These are phyloP conservation scores for Colletotrichum sp. DNA, from an alignment of 2,329 filamentous ascomycete genomes.

Conservation along the genomic window DNA sequence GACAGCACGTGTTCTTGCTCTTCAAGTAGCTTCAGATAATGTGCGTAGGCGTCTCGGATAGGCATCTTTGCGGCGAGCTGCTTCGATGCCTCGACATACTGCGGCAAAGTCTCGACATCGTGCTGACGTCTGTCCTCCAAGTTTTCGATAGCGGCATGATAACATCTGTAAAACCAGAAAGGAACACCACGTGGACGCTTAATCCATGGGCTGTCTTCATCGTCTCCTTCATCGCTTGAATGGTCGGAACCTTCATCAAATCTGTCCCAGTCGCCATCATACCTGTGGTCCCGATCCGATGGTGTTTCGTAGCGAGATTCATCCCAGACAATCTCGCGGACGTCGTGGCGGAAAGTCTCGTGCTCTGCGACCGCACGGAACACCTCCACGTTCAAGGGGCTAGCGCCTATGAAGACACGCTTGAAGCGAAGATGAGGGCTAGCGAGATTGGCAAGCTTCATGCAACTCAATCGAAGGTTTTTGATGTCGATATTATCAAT, in stretches of 20 bases:
- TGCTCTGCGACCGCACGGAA: constrained; percentile 40
- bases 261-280: background rate
- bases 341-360: constrained; percentile 29
- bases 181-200: background rate
- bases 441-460: background rate
- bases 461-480: background rate
- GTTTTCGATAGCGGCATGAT: background rate
- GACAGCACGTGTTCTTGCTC: constrained; percentile 35
- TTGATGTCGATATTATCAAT: background rate
- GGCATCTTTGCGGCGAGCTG: background rate
- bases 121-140: background rate
- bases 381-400: constrained; percentile 40
- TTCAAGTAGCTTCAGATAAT: constrained; percentile 36
- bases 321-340: constrained; percentile 46
- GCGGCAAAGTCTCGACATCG: background rate
- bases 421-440: background rate
- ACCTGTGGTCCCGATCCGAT: background rate
- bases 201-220: background rate
- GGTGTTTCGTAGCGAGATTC: constrained; percentile 26
- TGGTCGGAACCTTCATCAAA: background rate
- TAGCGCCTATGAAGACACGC: constrained; percentile 45
- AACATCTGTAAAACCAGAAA: background rate
- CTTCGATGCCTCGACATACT: background rate
- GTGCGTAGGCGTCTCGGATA: constrained; percentile 21
- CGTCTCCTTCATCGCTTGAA: background rate